These are phyloP conservation scores for Daldinia grandis DNA, from an alignment of 495 filamentous ascomycete species.

Conservation along the genomic window DNA sequence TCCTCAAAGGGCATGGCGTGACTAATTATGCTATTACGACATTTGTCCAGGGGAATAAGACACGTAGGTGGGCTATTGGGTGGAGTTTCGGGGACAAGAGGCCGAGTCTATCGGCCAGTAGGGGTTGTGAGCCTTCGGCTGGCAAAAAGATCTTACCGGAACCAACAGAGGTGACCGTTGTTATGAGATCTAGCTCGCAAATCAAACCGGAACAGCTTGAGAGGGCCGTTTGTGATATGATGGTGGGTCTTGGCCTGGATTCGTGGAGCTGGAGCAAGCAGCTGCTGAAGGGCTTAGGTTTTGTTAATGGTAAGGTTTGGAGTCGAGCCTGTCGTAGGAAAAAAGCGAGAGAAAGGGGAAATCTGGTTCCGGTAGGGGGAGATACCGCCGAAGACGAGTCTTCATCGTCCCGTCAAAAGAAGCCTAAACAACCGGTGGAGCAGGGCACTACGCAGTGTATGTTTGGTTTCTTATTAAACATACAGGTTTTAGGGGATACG, in stretches of 20 bases:
- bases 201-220: conserved; percentile 57
- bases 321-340: conserved; percentile 55
- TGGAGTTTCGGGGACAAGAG: conserved; percentile 83
- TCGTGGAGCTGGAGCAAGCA: conserved; percentile 54
- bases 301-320: conserved; percentile 60
- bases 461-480: conserved; percentile 58
- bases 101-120: conserved; percentile 66
- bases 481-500: conserved; percentile 10
- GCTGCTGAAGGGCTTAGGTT: conserved; percentile 47
- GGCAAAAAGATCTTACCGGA: conserved; percentile 67
- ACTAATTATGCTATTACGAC: conserved; percentile 84
- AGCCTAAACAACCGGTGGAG: conserved; percentile 29
- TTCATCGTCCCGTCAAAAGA: not conserved
- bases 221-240: conserved; percentile 59
- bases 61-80: conserved; percentile 84
- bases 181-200: conserved; percentile 51
- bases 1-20: conserved; percentile 65
- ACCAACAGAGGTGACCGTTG: conserved; percentile 33
- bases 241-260: conserved; percentile 68
- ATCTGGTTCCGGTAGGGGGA: conserved; percentile 44
- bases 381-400: not conserved
- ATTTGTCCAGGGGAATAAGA: conserved; percentile 81
- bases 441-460: conserved; percentile 18
- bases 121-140: conserved; percentile 61
- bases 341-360: conserved; percentile 55